Evolutionary conservation across 768 basidiomycete genomes (phyloP), one percentile per base, ranked within the genome.

Genomic region (Chalciporus piperatus): DNA sequence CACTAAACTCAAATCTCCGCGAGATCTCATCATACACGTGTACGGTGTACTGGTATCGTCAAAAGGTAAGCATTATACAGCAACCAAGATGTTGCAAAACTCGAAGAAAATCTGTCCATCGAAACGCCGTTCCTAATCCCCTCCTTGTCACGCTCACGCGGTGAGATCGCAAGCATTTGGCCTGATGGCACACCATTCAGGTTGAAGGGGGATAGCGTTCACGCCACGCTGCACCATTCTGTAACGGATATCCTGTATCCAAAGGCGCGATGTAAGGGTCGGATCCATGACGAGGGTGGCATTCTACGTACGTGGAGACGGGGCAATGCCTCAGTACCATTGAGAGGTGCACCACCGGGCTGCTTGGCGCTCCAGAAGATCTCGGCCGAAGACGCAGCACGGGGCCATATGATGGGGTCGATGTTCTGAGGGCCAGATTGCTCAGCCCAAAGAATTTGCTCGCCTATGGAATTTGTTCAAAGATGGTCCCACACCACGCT

Each of bases 111-210:
- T 16, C 23, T 19, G 11, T 44, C n/a, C 22, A 2, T 8, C 19
- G 45, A 19, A 2, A 49, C 22, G 4, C 22, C 22, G 22, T 22
- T 22, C 22, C 19, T 22, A n/a, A 40, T 17, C 16, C 28, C 16
- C 12, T 32, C 16, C 9, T 27, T 20, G 3, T 9, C 17, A 33
- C 17, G 9, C 20, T 68, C 48, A 67, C 2, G 65, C 58, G 0
- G 41, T 6, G 41, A 68, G 16, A 50, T 81, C 74, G 47, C 80
- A 81, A 1, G 54, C 66, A 35, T 73, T 59, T 0, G 80, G 77
- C 30, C 81, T 66, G 14, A 83, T 56, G 10, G 78, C 81, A 66
- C 81, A 83, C 74, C 76, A 83, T 22, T 77, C 64, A 0, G 82
- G 83, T 61, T 83, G 82, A 19, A 84, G 61, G 1, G 70, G 59